Evolutionary conservation across 2,329 filamentous ascomycete species (phyloP), one percentile per base, ranked within the genome.

Genomic region (Lanzia echinophila): DNA sequence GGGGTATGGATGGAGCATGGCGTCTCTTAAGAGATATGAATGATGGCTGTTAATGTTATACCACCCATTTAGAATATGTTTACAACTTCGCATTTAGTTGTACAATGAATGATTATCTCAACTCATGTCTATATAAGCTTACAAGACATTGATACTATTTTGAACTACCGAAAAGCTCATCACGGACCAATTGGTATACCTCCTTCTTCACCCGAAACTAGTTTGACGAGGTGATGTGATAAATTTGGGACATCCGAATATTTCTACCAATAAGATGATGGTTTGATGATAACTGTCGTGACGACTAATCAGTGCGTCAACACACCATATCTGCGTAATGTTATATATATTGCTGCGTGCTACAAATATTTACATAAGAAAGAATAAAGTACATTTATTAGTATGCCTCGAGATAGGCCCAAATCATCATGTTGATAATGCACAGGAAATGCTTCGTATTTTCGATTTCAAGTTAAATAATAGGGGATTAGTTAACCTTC

Each of bases 41-140:
- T 33, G 8, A 42, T 36, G 50, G 28, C 44, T 34, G 36, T 33
- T 24, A 48, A 48, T 47, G 17, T 28, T 4, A 28, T 28, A 28
- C 12, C 17, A 46, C n/a, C 4, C 34, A 51, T 45, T 48, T 42
- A 48, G 50, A 53, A 42, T 42, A 20, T 48, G 19, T 47, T n/a
- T 31, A 48, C 28, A 38, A 19, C 36, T 20, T 20, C 41, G 38
- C 12, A 19, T 38, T 12, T 53, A 48, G 50, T 53, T 44, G 20
- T 48, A 48, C 17, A 53, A 48, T 53, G 36, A 48, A 53, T 41
- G 38, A 39, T 48, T 28, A 42, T 53, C 50, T 53, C 44, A 48
- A 48, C 50, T 48, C 50, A 53, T 20, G 32, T 28, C 24, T 28
- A 28, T 28, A 28, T 24, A 41, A 41, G 8, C 38, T 41, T 17